Conservation (phyloP, 495 filamentous ascomycete genomes). For the Talaromyces trachyspermus region DNA sequence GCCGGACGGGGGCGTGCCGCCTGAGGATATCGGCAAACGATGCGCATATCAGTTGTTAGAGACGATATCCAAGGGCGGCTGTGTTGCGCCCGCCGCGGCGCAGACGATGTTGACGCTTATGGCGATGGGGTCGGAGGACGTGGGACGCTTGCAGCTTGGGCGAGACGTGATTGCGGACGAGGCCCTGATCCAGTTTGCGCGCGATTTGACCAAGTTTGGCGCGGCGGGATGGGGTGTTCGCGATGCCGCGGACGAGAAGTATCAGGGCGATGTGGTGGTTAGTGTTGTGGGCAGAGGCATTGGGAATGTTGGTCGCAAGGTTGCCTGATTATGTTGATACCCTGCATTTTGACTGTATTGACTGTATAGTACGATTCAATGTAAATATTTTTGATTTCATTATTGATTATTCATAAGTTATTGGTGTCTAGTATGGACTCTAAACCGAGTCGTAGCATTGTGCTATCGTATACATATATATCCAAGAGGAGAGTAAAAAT, state of each 20-base stretch:
- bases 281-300: slow-evolving; percentile 91
- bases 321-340: slow-evolving; percentile 51
- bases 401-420: too few species aligned
- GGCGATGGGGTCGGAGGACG: slow-evolving; percentile 85
- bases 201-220: slow-evolving; percentile 81
- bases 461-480: too few species aligned
- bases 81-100: slow-evolving; percentile 61
- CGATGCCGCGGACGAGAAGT: slow-evolving; percentile 59
- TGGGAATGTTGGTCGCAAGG: slow-evolving; percentile 91
- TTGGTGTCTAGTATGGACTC: too few species aligned
- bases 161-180: slow-evolving; percentile 74
- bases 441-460: too few species aligned
- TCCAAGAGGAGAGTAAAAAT: too few species aligned
- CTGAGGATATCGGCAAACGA: slow-evolving; percentile 82
- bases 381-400: neutral
- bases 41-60: slow-evolving; percentile 89
- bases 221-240: slow-evolving; percentile 81
- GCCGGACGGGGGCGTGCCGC: slow-evolving; percentile 70
- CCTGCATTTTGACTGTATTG: neutral
- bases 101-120: slow-evolving; percentile 75
- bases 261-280: slow-evolving; percentile 65
- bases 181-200: slow-evolving; percentile 65
- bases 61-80: slow-evolving; percentile 71
- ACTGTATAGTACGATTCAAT: neutral
- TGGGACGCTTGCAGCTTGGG: slow-evolving; percentile 52